Evolutionary conservation across 176 grass and related monocot species (phyloP).

Genomic region (Ensete ventricosum): DNA sequence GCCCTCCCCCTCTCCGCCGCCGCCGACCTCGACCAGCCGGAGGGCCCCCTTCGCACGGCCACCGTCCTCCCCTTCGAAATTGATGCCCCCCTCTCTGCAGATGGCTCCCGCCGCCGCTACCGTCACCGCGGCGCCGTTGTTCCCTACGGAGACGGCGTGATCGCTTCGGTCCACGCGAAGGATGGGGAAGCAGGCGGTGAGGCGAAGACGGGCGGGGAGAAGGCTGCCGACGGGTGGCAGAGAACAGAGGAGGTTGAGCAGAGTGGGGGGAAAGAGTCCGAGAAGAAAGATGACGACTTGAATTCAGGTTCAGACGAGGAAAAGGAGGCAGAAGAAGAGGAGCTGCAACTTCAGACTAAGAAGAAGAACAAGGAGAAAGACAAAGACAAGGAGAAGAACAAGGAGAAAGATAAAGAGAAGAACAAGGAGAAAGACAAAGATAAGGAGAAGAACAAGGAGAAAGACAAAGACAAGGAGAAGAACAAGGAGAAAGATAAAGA

Average conservation of each 20-base stretch:
- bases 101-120: not conserved
- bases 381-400: not conserved
- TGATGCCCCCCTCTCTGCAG: not conserved
- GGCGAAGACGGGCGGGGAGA: not conserved
- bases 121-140: not conserved
- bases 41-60: not conserved
- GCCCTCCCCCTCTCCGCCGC: not conserved
- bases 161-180: not conserved
- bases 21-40: not conserved
- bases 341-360: not conserved
- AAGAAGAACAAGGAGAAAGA: not conserved
- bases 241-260: not conserved
- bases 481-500: not conserved
- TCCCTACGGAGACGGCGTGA: no score
- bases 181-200: constrained; percentile 4
- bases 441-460: not conserved
- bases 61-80: not conserved
- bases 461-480: not conserved
- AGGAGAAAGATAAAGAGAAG: not conserved
- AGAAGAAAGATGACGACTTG: not conserved
- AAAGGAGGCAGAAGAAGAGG: not conserved
- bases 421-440: not conserved
- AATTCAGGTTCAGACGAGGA: not conserved
- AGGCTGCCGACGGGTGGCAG: constrained; percentile 27
- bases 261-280: not conserved